Conservation (phyloP, 164 flowering plant species). For the Santalum album region DNA sequence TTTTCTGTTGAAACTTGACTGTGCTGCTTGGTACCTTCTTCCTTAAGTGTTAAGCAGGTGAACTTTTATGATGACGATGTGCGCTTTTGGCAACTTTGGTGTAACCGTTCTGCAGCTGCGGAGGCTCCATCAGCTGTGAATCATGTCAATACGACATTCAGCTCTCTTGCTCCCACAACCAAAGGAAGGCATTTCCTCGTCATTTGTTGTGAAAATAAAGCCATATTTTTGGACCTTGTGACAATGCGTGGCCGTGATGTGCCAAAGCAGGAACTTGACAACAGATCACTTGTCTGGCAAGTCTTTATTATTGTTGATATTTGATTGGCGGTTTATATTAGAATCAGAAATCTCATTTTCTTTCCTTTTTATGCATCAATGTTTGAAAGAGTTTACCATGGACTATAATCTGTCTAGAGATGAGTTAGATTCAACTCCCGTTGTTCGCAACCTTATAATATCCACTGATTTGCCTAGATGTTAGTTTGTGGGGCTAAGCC, state of each 20-base stretch:
- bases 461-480: too few species aligned
- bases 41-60: slow-evolving; percentile 91
- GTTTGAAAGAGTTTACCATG: neutral
- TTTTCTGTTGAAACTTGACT: slow-evolving; percentile 7
- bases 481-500: too few species aligned
- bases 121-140: slow-evolving; percentile 83
- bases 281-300: slow-evolving; percentile 86
- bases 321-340: neutral
- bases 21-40: slow-evolving; percentile 9
- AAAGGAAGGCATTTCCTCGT: slow-evolving; percentile 99
- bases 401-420: too few species aligned
- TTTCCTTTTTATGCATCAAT: neutral
- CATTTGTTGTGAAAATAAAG: slow-evolving; percentile 95
- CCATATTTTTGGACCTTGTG: slow-evolving; percentile 91
- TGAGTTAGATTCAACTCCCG: too few species aligned
- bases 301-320: slow-evolving; percentile 10
- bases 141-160: slow-evolving; percentile 61
- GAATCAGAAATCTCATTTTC: neutral
- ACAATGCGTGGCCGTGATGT: slow-evolving; percentile 99
- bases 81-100: slow-evolving; percentile 94
- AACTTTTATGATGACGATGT: slow-evolving; percentile 93
- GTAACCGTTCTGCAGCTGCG: slow-evolving; percentile 89
- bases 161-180: slow-evolving; percentile 76
- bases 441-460: too few species aligned
- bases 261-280: slow-evolving; percentile 94